These are phyloP conservation scores for Lachancea fermentati DNA, from an alignment of 805 yeast genomes.

Conservation along the genomic window DNA sequence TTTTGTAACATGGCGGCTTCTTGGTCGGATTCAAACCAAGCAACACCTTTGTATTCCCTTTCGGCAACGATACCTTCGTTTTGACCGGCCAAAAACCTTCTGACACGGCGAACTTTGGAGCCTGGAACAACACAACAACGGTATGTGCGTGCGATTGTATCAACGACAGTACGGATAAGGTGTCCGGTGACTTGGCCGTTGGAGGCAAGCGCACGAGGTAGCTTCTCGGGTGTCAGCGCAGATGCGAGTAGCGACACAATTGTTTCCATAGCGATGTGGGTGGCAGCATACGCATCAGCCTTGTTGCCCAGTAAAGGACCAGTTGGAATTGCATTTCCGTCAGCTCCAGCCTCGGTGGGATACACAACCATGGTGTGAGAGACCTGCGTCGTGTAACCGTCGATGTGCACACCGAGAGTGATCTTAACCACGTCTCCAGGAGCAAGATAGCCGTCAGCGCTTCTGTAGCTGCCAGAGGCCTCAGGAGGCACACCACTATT, in stretches of 20 bases:
- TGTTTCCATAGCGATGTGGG: slow-evolving; percentile 85
- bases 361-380: slow-evolving; percentile 84
- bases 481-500: slow-evolving; percentile 17
- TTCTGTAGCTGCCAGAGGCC: slow-evolving; percentile 12
- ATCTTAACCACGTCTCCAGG: slow-evolving; percentile 86
- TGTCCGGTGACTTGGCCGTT: slow-evolving; percentile 52
- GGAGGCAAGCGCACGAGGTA: slow-evolving; percentile 48
- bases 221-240: slow-evolving; percentile 67
- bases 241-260: slow-evolving; percentile 71
- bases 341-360: slow-evolving; percentile 51
- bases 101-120: slow-evolving; percentile 81
- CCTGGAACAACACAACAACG: slow-evolving; percentile 88
- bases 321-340: slow-evolving; percentile 42
- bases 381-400: slow-evolving; percentile 85
- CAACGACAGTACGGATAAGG: slow-evolving; percentile 68
- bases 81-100: slow-evolving; percentile 95
- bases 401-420: slow-evolving; percentile 84
- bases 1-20: slow-evolving; percentile 39
- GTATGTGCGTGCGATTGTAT: slow-evolving; percentile 78
- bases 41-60: slow-evolving; percentile 87
- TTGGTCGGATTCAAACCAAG: slow-evolving; percentile 79
- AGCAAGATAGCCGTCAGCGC: slow-evolving; percentile 23
- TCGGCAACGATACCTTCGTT: slow-evolving; percentile 89
- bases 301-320: slow-evolving; percentile 80
- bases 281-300: slow-evolving; percentile 87